Evolutionary conservation across 139 green algal genomes (phyloP).

Genomic region (Micractinium conductrix): DNA sequence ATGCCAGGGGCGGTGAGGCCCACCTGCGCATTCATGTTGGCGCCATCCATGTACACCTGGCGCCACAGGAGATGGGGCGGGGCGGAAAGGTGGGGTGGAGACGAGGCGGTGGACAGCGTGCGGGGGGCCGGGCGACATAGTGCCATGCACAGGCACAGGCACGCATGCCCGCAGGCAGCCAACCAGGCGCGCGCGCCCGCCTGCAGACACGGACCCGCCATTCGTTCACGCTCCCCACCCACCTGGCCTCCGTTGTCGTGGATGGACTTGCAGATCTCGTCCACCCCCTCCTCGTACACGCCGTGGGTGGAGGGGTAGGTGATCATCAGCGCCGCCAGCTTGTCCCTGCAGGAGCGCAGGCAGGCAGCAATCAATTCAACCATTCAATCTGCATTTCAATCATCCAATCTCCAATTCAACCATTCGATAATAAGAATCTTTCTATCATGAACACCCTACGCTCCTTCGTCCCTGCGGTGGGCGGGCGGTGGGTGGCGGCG

Average conservation of each 20-base stretch:
- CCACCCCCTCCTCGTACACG: slow-evolving; percentile 98
- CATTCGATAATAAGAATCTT: too few species aligned
- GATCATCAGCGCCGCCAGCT: slow-evolving; percentile 98
- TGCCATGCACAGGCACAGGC: too few species aligned
- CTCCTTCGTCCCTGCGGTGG: too few species aligned
- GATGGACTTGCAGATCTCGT: slow-evolving; percentile 97
- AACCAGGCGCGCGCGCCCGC: too few species aligned
- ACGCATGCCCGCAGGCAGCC: too few species aligned
- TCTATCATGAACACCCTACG: too few species aligned
- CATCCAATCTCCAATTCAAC: too few species aligned
- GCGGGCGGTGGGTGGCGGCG: too few species aligned
- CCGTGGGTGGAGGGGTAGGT: slow-evolving; percentile 99
- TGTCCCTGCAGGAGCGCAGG: slow-evolving; percentile 54
- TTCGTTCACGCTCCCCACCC: background rate
- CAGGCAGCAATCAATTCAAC: background rate
- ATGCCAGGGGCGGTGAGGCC: slow-evolving; percentile 95
- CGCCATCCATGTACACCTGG: slow-evolving; percentile 99
- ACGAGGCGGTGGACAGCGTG: background rate
- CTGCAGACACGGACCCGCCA: background rate
- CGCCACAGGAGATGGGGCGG: background rate
- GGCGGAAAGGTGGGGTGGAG: background rate
- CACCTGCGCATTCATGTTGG: slow-evolving; percentile 99
- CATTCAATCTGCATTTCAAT: too few species aligned
- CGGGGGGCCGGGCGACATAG: background rate
- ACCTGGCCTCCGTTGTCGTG: slow-evolving; percentile 88